phyloP scores from a whole-genome alignment of 2,329 filamentous ascomycete species.

The Trichothecium sympodiale region DNA sequence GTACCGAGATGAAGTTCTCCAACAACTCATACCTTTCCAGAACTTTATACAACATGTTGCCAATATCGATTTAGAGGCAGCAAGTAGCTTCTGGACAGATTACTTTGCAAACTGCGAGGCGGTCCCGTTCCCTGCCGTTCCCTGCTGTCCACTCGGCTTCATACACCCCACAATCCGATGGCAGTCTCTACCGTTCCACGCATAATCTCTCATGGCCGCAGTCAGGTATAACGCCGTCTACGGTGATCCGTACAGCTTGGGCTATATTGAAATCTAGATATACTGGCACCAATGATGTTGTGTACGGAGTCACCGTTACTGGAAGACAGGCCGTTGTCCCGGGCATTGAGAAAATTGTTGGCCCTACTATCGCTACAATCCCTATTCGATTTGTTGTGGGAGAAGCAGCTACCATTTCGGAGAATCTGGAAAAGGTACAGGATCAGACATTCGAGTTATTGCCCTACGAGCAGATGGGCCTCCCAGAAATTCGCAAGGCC shows the following conservation, averaged over 20 bases:
- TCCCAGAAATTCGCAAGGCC: conserved; percentile 10
- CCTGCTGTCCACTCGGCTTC: too few relatives aligned
- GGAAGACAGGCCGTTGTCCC: conserved; percentile 12
- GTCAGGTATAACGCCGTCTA: conserved; percentile 8
- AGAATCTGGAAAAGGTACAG: conserved; percentile 27
- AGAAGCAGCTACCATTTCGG: conserved; percentile 16
- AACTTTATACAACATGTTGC: too few relatives aligned
- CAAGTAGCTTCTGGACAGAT: conserved; percentile 5
- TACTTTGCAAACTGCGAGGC: conserved; percentile 4
- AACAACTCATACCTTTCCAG: too few relatives aligned
- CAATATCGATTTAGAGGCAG: too few relatives aligned
- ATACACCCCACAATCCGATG: not conserved
- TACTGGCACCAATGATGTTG: conserved; percentile 14
- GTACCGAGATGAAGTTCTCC: too few relatives aligned
- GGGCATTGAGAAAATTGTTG: conserved; percentile 12
- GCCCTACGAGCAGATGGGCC: conserved; percentile 7
- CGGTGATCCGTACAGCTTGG: conserved; percentile 16
- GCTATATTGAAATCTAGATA: conserved; percentile 10
- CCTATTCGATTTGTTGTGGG: conserved; percentile 12
- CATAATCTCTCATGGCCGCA: not conserved
- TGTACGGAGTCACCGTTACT: conserved; percentile 12
- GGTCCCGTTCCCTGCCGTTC: conserved; percentile 3
- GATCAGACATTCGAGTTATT: conserved; percentile 6
- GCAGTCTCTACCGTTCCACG: not conserved
- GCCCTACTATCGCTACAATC: conserved; percentile 15